These are phyloP conservation scores for Amborella trichopoda DNA, from an alignment of 164 flowering plant species.

Conservation along the genomic window DNA sequence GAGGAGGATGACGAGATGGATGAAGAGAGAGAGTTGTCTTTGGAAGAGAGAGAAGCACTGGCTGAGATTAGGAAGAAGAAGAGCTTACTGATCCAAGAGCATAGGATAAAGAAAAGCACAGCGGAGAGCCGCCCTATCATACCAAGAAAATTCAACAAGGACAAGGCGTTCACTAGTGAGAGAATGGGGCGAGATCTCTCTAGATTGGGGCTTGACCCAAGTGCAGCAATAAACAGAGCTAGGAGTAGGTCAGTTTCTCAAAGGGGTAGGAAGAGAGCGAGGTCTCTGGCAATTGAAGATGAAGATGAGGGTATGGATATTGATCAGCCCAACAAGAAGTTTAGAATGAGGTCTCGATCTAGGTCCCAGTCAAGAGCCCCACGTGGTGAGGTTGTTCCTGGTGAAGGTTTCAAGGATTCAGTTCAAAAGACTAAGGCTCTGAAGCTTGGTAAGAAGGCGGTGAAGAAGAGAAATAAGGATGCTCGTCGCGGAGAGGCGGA, in stretches of 20 bases:
- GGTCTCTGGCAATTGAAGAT: conserved; percentile 36
- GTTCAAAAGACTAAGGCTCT: conserved; percentile 49
- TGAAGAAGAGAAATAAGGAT: conserved; percentile 59
- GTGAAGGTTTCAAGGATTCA: conserved; percentile 70
- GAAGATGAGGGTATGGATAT: conserved; percentile 42
- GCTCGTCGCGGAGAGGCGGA: conserved; percentile 92
- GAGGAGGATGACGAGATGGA: conserved; percentile 51
- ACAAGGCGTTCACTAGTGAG: conserved; percentile 41
- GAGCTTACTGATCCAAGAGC: conserved; percentile 60
- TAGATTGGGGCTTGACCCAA: conserved; percentile 58
- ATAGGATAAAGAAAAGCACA: conserved; percentile 80
- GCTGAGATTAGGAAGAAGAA: conserved; percentile 74
- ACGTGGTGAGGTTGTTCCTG: conserved; percentile 61
- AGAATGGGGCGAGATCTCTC: conserved; percentile 94
- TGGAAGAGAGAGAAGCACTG: conserved; percentile 51
- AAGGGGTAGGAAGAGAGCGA: conserved; percentile 69
- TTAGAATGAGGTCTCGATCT: conserved; percentile 21
- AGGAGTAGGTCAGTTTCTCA: conserved; percentile 42
- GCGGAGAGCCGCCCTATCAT: conserved; percentile 68
- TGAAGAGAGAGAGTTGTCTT: conserved; percentile 48
- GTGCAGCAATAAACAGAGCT: conserved; percentile 48
- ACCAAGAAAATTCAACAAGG: conserved; percentile 80
- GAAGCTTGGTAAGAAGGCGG: conserved; percentile 37
- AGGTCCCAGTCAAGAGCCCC: conserved; percentile 46
- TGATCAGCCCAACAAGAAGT: conserved; percentile 38